Evolutionary conservation across 2,329 filamentous ascomycete species (phyloP).

Genomic region (Botrytis fragariae): DNA sequence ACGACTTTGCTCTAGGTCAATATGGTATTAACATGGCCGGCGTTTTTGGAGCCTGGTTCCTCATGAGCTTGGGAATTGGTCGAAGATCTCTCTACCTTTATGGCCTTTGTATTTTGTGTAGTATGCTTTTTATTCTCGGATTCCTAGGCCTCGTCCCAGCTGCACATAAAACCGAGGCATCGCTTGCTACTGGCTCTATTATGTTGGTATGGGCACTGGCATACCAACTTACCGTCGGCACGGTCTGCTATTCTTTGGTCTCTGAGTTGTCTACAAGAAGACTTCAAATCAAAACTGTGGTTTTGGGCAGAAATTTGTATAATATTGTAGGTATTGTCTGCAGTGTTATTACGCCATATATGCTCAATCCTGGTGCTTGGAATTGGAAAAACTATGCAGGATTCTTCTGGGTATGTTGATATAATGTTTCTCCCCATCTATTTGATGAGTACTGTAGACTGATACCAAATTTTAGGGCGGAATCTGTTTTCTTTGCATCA

Average conservation of each 20-base stretch:
- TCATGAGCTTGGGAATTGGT: slow-evolving; percentile 46
- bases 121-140: slow-evolving; percentile 76
- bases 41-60: slow-evolving; percentile 53
- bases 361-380: slow-evolving; percentile 86
- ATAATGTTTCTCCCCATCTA: slow-evolving; percentile 38
- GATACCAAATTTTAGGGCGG: slow-evolving; percentile 48
- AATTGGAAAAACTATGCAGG: slow-evolving; percentile 84
- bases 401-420: slow-evolving; percentile 54
- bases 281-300: slow-evolving; percentile 88
- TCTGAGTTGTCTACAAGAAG: slow-evolving; percentile 79
- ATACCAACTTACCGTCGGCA: slow-evolving; percentile 85
- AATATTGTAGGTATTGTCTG: slow-evolving; percentile 79
- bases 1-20: slow-evolving; percentile 53
- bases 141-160: slow-evolving; percentile 52
- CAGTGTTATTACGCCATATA: slow-evolving; percentile 82
- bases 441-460: background rate
- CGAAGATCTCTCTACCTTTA: slow-evolving; percentile 52
- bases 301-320: slow-evolving; percentile 70
- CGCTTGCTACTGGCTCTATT: slow-evolving; percentile 48
- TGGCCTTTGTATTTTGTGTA: slow-evolving; percentile 45
- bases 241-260: slow-evolving; percentile 86
- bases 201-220: slow-evolving; percentile 80
- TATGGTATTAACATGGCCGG: slow-evolving; percentile 51
- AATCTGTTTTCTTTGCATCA: slow-evolving; percentile 52
- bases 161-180: slow-evolving; percentile 28